Conservation (phyloP, 805 yeast genomes). For the Pichia ethanolica region DNA sequence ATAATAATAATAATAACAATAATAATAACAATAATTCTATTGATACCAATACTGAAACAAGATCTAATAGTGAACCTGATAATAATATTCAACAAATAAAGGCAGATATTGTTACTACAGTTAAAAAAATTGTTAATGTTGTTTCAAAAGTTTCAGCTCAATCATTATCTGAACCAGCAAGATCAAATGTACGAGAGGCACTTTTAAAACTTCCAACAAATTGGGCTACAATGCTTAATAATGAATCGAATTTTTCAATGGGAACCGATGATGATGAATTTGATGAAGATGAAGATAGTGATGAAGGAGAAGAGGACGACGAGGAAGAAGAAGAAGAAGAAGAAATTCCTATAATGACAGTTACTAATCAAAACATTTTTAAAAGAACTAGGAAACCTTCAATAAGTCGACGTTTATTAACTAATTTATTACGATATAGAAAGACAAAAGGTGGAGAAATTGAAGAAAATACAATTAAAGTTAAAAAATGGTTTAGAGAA, state of each 20-base stretch:
- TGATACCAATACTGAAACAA: background rate
- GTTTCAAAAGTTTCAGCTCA: slow-evolving; percentile 80
- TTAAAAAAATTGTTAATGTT: slow-evolving; percentile 78
- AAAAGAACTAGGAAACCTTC: slow-evolving; percentile 11
- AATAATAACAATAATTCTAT: no score
- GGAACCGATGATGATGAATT: slow-evolving; percentile 15
- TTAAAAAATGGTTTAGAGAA: slow-evolving; percentile 22
- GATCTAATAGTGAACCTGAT: slow-evolving; percentile 11
- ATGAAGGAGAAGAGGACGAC: slow-evolving; percentile 11
- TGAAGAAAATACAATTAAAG: slow-evolving; percentile 9
- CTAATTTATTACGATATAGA: slow-evolving; percentile 25
- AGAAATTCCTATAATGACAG: slow-evolving; percentile 9
- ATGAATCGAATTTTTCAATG: slow-evolving; percentile 8
- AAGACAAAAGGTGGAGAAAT: slow-evolving; percentile 8
- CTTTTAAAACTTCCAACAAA: slow-evolving; percentile 67
- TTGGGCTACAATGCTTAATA: slow-evolving; percentile 42
- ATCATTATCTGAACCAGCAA: slow-evolving; percentile 69
- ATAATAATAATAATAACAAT: no score
- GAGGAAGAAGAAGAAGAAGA: slow-evolving; percentile 9
- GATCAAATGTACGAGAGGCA: slow-evolving; percentile 72
- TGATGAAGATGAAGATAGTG: slow-evolving; percentile 14
- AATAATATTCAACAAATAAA: slow-evolving; percentile 43
- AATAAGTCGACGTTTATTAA: slow-evolving; percentile 22
- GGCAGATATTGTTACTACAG: slow-evolving; percentile 79
- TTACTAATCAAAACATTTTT: slow-evolving; percentile 8